These are phyloP conservation scores for Daldinia caldariorum DNA, from an alignment of 495 filamentous ascomycete species.

Conservation along the genomic window DNA sequence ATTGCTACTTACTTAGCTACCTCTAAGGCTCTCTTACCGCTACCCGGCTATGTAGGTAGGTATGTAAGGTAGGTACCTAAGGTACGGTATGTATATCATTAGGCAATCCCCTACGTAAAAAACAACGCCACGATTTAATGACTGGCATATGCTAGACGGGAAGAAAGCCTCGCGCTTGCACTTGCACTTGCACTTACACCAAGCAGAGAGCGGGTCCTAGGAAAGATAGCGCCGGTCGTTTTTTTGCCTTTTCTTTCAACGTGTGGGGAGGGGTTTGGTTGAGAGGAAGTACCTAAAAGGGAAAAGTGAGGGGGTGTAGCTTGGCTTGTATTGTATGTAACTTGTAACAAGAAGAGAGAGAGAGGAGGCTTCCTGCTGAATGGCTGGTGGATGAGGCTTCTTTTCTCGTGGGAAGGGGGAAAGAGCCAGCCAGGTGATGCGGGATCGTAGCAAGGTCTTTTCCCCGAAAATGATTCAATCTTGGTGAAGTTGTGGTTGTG, in stretches of 20 bases:
- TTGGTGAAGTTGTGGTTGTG: neutral
- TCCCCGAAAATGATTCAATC: neutral
- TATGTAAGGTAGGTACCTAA: constrained; percentile 15
- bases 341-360: constrained; percentile 5
- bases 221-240: constrained; percentile 20
- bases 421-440: constrained; percentile 29
- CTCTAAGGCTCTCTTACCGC: too few species aligned
- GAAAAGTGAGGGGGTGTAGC: constrained; percentile 6
- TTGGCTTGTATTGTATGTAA: constrained; percentile 2
- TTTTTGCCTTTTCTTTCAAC: constrained; percentile 6
- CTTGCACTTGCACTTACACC: constrained; percentile 35
- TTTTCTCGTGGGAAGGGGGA: constrained; percentile 20
- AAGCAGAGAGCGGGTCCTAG: constrained; percentile 9
- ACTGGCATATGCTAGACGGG: constrained; percentile 43
- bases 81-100: constrained; percentile 30
- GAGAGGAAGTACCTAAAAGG: too few species aligned
- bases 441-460: constrained; percentile 6
- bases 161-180: constrained; percentile 30
- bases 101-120: constrained; percentile 20
- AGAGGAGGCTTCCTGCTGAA: neutral
- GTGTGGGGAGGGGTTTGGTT: constrained; percentile 9
- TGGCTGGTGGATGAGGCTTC: constrained; percentile 4
- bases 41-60: constrained; percentile 17
- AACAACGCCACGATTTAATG: constrained; percentile 37
- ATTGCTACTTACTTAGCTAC: neutral